Evolutionary conservation across 441 rosid species (phyloP).

Genomic region (Bocquillonia castaneifolia): DNA sequence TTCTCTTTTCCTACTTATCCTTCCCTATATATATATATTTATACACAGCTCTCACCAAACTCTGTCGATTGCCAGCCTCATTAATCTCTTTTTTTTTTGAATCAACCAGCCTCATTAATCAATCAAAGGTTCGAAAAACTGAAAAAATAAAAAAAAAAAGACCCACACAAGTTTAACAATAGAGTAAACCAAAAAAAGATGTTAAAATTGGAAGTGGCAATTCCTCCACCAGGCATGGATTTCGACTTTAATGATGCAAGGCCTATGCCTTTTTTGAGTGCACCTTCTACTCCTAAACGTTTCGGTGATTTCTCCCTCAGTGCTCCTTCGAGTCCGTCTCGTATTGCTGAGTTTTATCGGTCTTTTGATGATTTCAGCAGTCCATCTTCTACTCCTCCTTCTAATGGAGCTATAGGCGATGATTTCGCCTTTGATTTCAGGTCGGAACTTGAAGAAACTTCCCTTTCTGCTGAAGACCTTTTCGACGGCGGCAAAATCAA

Average conservation of each 20-base stretch:
- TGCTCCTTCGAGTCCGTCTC: constrained; percentile 72
- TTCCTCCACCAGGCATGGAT: constrained; percentile 40
- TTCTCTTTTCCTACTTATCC: background rate
- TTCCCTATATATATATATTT: background rate
- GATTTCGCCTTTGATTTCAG: constrained; percentile 73
- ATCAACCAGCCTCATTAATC: background rate
- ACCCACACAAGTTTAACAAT: background rate
- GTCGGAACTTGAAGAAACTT: constrained; percentile 33
- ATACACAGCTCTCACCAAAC: no score
- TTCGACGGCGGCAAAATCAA: constrained; percentile 77
- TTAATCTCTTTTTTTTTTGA: no score
- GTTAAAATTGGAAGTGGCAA: constrained; percentile 35
- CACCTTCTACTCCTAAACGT: constrained; percentile 63
- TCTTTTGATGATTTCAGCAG: constrained; percentile 27
- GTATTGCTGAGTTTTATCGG: constrained; percentile 47
- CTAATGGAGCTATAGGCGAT: constrained; percentile 28
- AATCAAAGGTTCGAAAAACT: background rate
- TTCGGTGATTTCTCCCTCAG: constrained; percentile 54
- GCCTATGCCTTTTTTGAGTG: constrained; percentile 42
- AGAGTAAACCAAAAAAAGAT: background rate
- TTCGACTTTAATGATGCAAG: constrained; percentile 49
- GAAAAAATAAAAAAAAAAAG: background rate
- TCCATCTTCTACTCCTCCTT: constrained; percentile 54
- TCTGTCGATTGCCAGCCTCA: background rate
- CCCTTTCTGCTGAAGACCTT: constrained; percentile 73